Evolutionary conservation across 768 basidiomycete species (phyloP), one percentile per base, ranked within the genome.

Genomic region (Lactifluus pinguis): DNA sequence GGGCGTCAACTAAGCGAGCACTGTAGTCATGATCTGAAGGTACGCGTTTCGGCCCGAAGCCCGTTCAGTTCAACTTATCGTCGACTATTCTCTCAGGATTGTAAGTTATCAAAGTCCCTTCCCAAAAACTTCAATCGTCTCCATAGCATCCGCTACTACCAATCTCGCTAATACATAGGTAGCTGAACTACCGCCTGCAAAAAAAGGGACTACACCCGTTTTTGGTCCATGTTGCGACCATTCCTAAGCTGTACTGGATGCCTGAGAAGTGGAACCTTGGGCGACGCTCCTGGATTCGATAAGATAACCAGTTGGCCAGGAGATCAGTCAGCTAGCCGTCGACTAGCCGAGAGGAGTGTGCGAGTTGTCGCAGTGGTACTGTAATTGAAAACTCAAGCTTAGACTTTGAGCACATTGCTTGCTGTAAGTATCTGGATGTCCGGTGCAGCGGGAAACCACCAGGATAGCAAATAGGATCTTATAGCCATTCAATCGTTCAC

Each of bases 401-500:
- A 34, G 32, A 34, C 32, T 34, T 11, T 14, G 32, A 44, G 50
- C 42, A 21, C 34, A n/a, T 32, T 15, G 50, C 17, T 17, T 42
- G 2, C 25, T 25, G 25, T 25, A 25, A 25, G 25, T 25, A 29
- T 10, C 8, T 38, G 19, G 19, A 34, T 50, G 13, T 51, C 41
- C 49, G 39, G 29, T 32, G 51, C 34, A n/a, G 10, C 6, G 50
- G 10, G 25, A 19, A 10, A 9, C 10, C 32, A 29, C 6, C 41
- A 32, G 1, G 17, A 19, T 9, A 6, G 34, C 19, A 14, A 38
- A 36, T 52, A 36, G 19, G 42, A 52, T 17, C 30, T 53, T 44
- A 36, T 29, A 47, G 45, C 45, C 45, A 47, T 47, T 47, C 15
- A 14, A 6, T 30, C 47, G 25, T 19, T 10, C 13, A 74, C 72